A percentile compares a stretch with the other conserved stretches of the same genome.
These are phyloP conservation scores for Boletus reticulatus DNA, from an alignment of 768 basidiomycete genomes.

Conservation along the genomic window DNA sequence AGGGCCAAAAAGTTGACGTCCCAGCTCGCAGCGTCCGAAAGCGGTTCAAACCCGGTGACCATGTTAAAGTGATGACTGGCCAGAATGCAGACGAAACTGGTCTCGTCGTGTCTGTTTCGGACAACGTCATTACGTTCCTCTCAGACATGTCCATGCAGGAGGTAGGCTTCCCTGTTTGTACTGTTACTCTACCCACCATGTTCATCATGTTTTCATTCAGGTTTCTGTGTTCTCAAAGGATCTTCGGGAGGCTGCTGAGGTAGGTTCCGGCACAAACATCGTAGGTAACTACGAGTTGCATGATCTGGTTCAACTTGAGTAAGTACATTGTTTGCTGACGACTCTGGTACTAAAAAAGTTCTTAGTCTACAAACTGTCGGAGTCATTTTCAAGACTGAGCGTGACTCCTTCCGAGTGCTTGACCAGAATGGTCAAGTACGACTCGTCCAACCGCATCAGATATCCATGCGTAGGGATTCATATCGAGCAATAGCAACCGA, in stretches of 20 bases:
- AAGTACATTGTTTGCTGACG: conserved; percentile 31
- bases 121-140: conserved; percentile 91
- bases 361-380: conserved; percentile 87
- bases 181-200: not conserved
- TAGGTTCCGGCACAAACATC: conserved; percentile 86
- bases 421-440: conserved; percentile 93
- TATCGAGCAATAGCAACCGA: conserved; percentile 85
- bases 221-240: conserved; percentile 98
- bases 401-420: conserved; percentile 92
- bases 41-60: conserved; percentile 94
- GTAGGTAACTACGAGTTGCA: conserved; percentile 95
- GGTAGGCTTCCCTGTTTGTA: conserved; percentile 41
- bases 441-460: conserved; percentile 89
- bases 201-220: conserved; percentile 37
- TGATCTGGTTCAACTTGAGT: conserved; percentile 97
- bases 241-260: conserved; percentile 94
- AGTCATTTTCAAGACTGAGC: conserved; percentile 96
- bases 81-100: conserved; percentile 95
- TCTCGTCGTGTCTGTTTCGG: conserved; percentile 87
- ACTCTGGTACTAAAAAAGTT: conserved; percentile 9
- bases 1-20: conserved; percentile 83
- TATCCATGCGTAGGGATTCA: conserved; percentile 86
- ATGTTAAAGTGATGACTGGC: conserved; percentile 97
- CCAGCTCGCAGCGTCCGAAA: conserved; percentile 90
- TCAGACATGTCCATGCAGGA: conserved; percentile 98